phyloP scores from a whole-genome alignment of 441 rosid species.

The Populus tomentosa region DNA sequence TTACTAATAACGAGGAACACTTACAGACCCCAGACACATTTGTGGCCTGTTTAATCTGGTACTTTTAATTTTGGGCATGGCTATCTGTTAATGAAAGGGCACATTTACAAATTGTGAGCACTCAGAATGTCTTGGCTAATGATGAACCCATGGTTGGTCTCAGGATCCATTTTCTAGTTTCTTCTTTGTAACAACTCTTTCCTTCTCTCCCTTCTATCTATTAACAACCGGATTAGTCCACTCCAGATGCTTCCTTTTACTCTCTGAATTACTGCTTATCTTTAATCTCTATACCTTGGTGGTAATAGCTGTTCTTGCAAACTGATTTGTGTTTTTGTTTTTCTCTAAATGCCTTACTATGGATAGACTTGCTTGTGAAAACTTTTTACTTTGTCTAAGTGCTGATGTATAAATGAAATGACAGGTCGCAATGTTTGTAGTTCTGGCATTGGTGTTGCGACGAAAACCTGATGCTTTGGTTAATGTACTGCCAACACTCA shows the following conservation, averaged over 20 bases:
- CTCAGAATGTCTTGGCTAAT: background rate
- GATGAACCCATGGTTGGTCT: background rate
- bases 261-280: background rate
- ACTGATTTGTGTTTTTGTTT: background rate
- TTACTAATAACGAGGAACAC: background rate
- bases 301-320: background rate
- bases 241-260: background rate
- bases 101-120: background rate
- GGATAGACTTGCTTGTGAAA: background rate
- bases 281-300: background rate
- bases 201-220: background rate
- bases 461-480: conserved; percentile 82
- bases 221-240: background rate
- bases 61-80: background rate
- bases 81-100: background rate
- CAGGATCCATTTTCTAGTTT: background rate
- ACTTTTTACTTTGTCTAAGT: background rate
- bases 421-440: conserved; percentile 91
- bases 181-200: background rate
- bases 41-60: background rate
- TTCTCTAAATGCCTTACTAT: background rate
- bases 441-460: conserved; percentile 72
- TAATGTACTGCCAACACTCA: conserved; percentile 49
- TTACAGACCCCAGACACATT: background rate
- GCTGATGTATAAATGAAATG: conserved; percentile 18